Evolutionary conservation across 768 basidiomycete genomes (phyloP).

Genomic region (Phanerochaete carnosa): DNA sequence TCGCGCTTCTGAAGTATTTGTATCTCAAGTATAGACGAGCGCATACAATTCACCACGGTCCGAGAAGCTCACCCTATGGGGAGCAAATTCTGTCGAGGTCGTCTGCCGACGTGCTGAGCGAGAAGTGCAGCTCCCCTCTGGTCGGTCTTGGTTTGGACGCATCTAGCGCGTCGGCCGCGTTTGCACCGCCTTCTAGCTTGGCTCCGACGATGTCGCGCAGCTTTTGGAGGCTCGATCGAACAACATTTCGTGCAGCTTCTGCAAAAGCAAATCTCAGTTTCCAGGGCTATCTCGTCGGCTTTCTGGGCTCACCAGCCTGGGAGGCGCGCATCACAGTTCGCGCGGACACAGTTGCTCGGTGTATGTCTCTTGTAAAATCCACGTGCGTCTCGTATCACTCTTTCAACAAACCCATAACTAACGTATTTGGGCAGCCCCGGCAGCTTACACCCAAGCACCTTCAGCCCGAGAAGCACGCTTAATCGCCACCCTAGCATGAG

Average conservation of each 20-base stretch:
- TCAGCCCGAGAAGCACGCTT: slow-evolving; percentile 5
- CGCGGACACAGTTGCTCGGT: slow-evolving; percentile 2
- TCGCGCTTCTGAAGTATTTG: slow-evolving; percentile 17
- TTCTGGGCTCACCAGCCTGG: slow-evolving; percentile 25
- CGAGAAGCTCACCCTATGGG: no score
- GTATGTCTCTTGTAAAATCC: not conserved
- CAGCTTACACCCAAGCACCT: not conserved
- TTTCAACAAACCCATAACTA: not conserved
- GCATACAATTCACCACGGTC: slow-evolving; percentile 17
- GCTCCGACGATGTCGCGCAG: not conserved
- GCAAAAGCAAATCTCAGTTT: not conserved
- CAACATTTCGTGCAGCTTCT: not conserved
- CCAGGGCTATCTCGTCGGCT: slow-evolving; percentile 22
- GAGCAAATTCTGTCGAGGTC: not conserved
- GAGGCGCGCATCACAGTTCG: slow-evolving; percentile 21
- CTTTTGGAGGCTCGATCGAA: not conserved
- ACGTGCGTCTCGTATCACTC: not conserved
- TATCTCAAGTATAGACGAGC: slow-evolving; percentile 20
- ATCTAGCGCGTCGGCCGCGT: not conserved
- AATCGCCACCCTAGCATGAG: not conserved
- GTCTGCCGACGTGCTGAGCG: not conserved
- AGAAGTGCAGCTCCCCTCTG: not conserved
- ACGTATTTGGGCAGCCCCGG: not conserved
- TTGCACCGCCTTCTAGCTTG: not conserved
- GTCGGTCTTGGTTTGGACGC: slow-evolving; percentile 3